These are phyloP conservation scores for Ustilago cynodontis DNA, from an alignment of 1,284 basidiomycete genomes.

Conservation along the genomic window DNA sequence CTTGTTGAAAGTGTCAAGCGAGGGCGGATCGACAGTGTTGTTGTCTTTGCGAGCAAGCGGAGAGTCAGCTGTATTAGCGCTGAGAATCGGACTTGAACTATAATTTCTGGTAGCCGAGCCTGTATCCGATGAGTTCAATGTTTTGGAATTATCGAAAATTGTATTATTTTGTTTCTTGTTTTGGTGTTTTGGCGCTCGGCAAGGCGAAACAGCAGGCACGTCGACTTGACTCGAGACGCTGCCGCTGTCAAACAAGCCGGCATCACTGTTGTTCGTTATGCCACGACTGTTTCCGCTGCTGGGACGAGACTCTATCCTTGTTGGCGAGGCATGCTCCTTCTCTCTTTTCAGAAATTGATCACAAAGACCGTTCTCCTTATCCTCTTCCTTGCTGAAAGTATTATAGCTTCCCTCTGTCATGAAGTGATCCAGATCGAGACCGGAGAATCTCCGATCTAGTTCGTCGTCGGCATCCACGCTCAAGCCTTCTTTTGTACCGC, in stretches of 20 bases:
- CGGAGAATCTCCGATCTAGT: conserved; percentile 15
- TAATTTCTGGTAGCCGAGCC: conserved; percentile 6
- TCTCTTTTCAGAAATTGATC: not conserved
- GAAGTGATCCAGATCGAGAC: conserved; percentile 22
- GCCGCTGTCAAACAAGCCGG: conserved; percentile 9
- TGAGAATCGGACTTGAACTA: conserved; percentile 6
- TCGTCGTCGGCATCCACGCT: not conserved
- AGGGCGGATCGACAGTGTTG: conserved; percentile 28
- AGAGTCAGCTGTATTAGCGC: not conserved
- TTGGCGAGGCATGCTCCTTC: not conserved
- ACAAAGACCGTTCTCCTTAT: not conserved
- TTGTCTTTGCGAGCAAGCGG: conserved; percentile 2
- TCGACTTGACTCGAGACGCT: not conserved
- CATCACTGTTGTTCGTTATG: not conserved
- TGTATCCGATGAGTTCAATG: not conserved
- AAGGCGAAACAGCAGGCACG: not conserved
- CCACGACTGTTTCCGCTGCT: not conserved
- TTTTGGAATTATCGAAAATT: not conserved
- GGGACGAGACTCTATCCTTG: not conserved
- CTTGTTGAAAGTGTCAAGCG: conserved; percentile 7
- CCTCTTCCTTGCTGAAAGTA: not conserved
- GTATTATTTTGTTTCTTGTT: conserved; percentile 2
- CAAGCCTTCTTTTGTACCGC: not conserved
- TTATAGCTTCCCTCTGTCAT: conserved; percentile 3
- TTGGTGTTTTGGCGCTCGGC: not conserved